Percentiles rank a stretch among this genome's conserved stretches.
phyloP scores from a whole-genome alignment of 495 filamentous ascomycete species.

The Penicillium argentinense region DNA sequence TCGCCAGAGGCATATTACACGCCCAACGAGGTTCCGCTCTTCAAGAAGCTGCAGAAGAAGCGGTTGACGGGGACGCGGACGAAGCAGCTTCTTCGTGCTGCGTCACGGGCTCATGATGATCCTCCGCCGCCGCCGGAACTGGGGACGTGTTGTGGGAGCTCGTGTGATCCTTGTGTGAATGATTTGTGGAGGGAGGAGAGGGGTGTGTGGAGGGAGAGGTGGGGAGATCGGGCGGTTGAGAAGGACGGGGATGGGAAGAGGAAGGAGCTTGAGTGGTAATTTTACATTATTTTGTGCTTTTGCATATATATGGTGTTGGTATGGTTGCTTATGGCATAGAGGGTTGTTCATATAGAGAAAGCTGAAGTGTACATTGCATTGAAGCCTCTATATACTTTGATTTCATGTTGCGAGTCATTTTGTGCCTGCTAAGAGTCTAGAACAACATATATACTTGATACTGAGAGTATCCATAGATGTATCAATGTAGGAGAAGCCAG shows the following conservation, averaged over 20 bases:
- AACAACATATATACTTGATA: too few relatives aligned
- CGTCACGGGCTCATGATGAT: constrained; percentile 31
- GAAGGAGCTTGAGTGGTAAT: constrained; percentile 25
- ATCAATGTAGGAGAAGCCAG: too few relatives aligned
- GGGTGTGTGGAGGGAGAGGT: constrained; percentile 40
- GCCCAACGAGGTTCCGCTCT: constrained; percentile 25
- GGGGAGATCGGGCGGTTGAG: constrained; percentile 32
- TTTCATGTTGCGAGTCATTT: too few relatives aligned
- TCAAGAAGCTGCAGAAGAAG: constrained; percentile 33
- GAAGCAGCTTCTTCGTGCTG: constrained; percentile 41
- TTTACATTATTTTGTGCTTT: neutral
- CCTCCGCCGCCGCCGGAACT: constrained; percentile 39
- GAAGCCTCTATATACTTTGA: too few relatives aligned
- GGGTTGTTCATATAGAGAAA: too few relatives aligned
- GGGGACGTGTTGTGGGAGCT: constrained; percentile 42
- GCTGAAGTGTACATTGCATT: neutral
- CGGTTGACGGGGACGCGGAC: constrained; percentile 34
- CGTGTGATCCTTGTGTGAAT: constrained; percentile 45
- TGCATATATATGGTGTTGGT: neutral
- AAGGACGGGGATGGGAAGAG: constrained; percentile 17
- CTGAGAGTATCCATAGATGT: too few relatives aligned
- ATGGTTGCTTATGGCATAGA: too few relatives aligned
- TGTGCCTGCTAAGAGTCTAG: too few relatives aligned
- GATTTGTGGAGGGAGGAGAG: constrained; percentile 43
- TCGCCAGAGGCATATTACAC: constrained; percentile 27